Base-by-base conservation (phyloP, 306 rosid genomes). In the Cyclanthera cordifolia region DNA sequence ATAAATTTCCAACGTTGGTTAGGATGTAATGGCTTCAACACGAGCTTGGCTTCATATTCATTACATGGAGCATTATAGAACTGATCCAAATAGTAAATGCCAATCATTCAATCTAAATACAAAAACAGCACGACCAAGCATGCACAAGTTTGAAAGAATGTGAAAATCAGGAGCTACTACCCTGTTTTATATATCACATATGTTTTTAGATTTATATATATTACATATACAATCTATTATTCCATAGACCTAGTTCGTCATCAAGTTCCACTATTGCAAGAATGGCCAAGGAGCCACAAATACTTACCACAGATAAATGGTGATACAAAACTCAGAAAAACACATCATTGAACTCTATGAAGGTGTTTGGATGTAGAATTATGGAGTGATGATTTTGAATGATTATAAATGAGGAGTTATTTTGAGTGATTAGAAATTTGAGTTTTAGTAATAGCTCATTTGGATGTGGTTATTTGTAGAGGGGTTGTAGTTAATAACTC, bases 1-100 rank as follows among this genome's bases (percentile, higher is more conserved):
- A 87, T 79, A 47, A 92, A 82, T 83, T 93, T 89, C 94, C 95
- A 89, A 70, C 72, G 85, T 85, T 87, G 82, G 71, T 84, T 88
- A 24, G 91, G 89, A 37, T 87, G 77, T 73, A 93, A 82, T 41
- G 95, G 95, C 85, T 93, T 93, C 71, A 87, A 75, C 2, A 93
- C 90, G 84, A 93, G 81, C 88, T 93, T 93, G 79, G 88, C 86
- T 72, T 80, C 86, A 67, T 19, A 76, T 43, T 93, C 98, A 71
- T 93, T 93, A 83, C 72, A 41, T 28, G 98, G 96, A 72, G 86
- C 90, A 86, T 89, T 93, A 70, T 84, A 93, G 81, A 93, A 74
- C 96, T 93, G 88, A 81, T 75, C 71, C 46, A 73, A 61, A 71
- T 63, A 39, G 46, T 16, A 14, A 71, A 73, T n/a, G 19, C 3